A percentile compares a stretch with the other conserved stretches of the same genome.
Conservation (phyloP, 805 yeast species). For the Hanseniaspora opuntiae region DNA sequence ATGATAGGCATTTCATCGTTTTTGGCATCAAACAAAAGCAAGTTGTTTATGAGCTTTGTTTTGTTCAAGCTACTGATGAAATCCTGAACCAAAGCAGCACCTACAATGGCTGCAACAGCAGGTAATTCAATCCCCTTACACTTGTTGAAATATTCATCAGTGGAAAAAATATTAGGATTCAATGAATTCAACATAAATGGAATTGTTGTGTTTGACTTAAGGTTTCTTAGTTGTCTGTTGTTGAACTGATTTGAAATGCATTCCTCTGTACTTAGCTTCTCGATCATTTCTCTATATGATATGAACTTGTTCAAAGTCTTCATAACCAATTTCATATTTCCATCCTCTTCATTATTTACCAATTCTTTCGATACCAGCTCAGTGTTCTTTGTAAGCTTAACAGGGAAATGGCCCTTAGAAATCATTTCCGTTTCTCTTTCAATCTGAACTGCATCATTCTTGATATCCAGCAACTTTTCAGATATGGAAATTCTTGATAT, state of each 20-base stretch:
- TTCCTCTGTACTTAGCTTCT: slow-evolving; percentile 38
- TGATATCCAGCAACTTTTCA: slow-evolving; percentile 35
- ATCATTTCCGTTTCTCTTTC: slow-evolving; percentile 24
- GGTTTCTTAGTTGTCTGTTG: slow-evolving; percentile 6
- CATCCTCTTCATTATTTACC: slow-evolving; percentile 6
- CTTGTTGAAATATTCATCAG: slow-evolving; percentile 29
- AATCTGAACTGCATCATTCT: slow-evolving; percentile 24
- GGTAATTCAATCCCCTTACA: slow-evolving; percentile 55
- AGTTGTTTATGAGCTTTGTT: slow-evolving; percentile 68
- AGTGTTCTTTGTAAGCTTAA: slow-evolving; percentile 1
- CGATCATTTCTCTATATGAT: slow-evolving; percentile 27
- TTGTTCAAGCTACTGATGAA: slow-evolving; percentile 68
- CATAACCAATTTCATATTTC: slow-evolving; percentile 12
- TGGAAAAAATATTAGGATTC: slow-evolving; percentile 20
- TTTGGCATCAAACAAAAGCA: slow-evolving; percentile 61
- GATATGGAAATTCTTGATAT: slow-evolving; percentile 45
- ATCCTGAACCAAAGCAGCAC: slow-evolving; percentile 85
- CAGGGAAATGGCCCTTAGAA: neutral
- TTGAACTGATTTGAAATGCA: neutral
- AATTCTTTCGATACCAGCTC: slow-evolving; percentile 11
- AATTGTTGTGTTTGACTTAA: slow-evolving; percentile 44
- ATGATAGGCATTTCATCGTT: slow-evolving; percentile 68
- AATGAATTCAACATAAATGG: slow-evolving; percentile 21
- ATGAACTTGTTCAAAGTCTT: slow-evolving; percentile 18
- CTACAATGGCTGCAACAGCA: slow-evolving; percentile 76